Base-by-base conservation (phyloP, 305 asterid genomes). In the Salvia sclarea region DNA sequence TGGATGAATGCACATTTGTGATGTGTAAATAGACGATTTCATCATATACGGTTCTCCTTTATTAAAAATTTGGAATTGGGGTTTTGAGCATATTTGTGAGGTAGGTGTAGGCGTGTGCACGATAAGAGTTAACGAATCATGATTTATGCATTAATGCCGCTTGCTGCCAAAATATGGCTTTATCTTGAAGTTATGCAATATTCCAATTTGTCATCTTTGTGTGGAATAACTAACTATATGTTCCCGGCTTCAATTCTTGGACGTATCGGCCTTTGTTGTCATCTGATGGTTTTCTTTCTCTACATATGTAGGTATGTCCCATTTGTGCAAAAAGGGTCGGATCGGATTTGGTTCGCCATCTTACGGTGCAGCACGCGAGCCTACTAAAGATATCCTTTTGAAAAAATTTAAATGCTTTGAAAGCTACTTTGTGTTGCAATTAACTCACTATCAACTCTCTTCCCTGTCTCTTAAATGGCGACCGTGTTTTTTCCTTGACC, bases 381-480 rank as follows among this genome's bases (percentile, higher is more conserved):
- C 81, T 88, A 80, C 88, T 92, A 31, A 88, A 82, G 64, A 87
- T 92, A 92, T 90, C 96, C 97, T 85, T 85, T 79, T 64, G 10
- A 18, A 30, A 58, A 40, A 70, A 38, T 37, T 21, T 2, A 13
- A 74, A 21, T 72, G 53, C 48, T 71, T 48, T 48, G 44, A 13
- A 20, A 38, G 22, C 77, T 72, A 8, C 18, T 43, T 54, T 58
- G 40, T 20, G 28, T 73, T 60, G n/a, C 58, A 50, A 62, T 50
- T 14, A 64, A 11, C 18, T 49, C 18, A 18, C 1, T 31, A 8
- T 17, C 14, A 30, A 24, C 7, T 6, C 5, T 55, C 18, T 1
- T 54, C 13, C 47, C 30, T 21, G 13, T 72, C 66, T 64, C 45
- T 20, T 14, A 6, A 38, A 61, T 22, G 25, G 25, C 8, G 41